A percentile compares a stretch with the other conserved stretches of the same genome.
Evolutionary conservation across 352 stramenopile species (phyloP).

Genomic region (Phytopythium ostracodes): DNA sequence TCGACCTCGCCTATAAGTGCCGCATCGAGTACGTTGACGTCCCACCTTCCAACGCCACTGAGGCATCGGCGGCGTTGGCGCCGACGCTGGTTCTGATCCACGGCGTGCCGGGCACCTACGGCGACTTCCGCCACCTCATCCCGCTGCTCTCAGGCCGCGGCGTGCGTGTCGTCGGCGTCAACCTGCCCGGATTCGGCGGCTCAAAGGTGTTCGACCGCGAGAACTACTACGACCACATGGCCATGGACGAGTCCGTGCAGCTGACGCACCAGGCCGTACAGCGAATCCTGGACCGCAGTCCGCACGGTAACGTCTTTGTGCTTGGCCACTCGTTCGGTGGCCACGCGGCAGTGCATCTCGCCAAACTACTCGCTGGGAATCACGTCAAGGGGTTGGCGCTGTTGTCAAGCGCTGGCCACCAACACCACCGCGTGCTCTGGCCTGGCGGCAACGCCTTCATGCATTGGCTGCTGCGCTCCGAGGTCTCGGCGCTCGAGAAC

Average conservation of each 20-base stretch:
- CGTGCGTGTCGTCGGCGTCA: conserved; percentile 54
- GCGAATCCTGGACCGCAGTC: conserved; percentile 16
- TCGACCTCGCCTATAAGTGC: conserved; percentile 36
- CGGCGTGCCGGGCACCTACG: conserved; percentile 53
- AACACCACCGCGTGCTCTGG: conserved; percentile 34
- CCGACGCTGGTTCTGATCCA: conserved; percentile 56
- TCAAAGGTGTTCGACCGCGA: conserved; percentile 31
- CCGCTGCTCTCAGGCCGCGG: conserved; percentile 32
- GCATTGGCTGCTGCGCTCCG: conserved; percentile 25
- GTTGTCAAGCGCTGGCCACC: conserved; percentile 37
- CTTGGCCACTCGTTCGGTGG: conserved; percentile 65
- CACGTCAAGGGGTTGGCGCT: conserved; percentile 42
- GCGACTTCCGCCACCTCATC: conserved; percentile 62
- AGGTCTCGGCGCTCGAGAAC: conserved; percentile 10
- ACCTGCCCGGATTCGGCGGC: conserved; percentile 55
- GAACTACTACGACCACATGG: conserved; percentile 39
- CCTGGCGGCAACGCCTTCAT: conserved; percentile 27
- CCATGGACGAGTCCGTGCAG: conserved; percentile 21
- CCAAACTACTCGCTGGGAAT: conserved; percentile 18
- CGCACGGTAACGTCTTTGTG: conserved; percentile 36
- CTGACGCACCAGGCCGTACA: conserved; percentile 38
- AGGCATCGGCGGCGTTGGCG: conserved; percentile 9
- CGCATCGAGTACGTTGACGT: conserved; percentile 43
- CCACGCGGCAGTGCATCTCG: conserved; percentile 46
- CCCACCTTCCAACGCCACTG: conserved; percentile 6